Conservation (phyloP, 805 yeast genomes). For the Ogataea siamensis region DNA sequence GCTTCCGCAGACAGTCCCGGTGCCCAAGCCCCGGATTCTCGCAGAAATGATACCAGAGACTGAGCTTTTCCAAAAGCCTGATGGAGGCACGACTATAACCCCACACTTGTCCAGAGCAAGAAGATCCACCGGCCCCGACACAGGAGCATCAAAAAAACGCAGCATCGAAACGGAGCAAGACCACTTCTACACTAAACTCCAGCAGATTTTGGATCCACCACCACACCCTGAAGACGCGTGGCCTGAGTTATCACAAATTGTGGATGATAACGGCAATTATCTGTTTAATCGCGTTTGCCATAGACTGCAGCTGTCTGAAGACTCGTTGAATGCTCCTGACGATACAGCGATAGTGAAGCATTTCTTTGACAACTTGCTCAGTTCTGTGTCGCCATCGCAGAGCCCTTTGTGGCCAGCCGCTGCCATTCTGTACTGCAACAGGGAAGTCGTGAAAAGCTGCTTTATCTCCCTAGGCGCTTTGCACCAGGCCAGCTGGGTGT, state of each 20-base stretch:
- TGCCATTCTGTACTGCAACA: conserved; percentile 48
- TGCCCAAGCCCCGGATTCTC: conserved; percentile 12
- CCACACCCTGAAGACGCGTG: not conserved
- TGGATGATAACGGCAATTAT: conserved; percentile 8
- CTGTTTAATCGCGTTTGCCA: conserved; percentile 10
- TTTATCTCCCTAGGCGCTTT: conserved; percentile 48
- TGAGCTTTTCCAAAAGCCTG: conserved; percentile 22
- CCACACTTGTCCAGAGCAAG: conserved; percentile 22
- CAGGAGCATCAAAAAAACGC: not conserved
- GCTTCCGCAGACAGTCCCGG: conserved; percentile 6
- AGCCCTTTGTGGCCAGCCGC: conserved; percentile 50
- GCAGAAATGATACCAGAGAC: conserved; percentile 20
- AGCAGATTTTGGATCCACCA: conserved; percentile 2
- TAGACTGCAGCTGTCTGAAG: conserved; percentile 1
- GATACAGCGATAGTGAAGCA: conserved; percentile 16
- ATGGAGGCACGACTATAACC: conserved; percentile 16
- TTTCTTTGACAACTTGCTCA: conserved; percentile 43
- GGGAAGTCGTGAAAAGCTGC: conserved; percentile 47
- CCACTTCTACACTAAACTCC: conserved; percentile 8
- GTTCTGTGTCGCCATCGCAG: conserved; percentile 39
- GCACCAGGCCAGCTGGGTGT: conserved; percentile 34
- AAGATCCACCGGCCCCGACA: conserved; percentile 2
- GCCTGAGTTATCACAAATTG: not conserved
- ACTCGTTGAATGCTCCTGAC: conserved; percentile 4
- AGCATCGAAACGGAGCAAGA: not conserved